phyloP scores from a whole-genome alignment of 495 filamentous ascomycete genomes.

The Mytilinidion resinicola region DNA sequence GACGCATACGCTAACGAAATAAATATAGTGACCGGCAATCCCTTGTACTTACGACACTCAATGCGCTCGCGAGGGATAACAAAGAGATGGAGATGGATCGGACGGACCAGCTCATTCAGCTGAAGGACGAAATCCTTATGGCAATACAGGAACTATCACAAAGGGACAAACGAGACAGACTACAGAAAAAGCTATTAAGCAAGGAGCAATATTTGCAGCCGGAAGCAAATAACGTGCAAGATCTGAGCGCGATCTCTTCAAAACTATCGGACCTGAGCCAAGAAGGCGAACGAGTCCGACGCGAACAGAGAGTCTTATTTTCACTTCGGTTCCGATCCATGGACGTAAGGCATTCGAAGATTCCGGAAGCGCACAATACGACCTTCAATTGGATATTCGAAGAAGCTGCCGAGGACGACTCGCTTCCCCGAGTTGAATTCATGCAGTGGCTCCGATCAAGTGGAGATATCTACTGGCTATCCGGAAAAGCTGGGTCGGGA shows the following conservation, averaged over 20 bases:
- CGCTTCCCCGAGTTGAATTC: constrained; percentile 28
- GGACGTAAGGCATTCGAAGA: constrained; percentile 4
- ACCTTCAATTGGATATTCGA: constrained; percentile 35
- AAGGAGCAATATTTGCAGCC: not conserved
- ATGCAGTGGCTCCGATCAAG: constrained; percentile 30
- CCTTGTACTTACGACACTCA: not conserved
- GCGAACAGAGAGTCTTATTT: constrained; percentile 9
- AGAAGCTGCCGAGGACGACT: not conserved
- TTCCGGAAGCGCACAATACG: constrained; percentile 18
- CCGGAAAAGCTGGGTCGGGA: constrained; percentile 40
- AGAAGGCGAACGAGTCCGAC: no score
- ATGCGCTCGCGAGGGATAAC: not conserved
- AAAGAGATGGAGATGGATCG: not conserved
- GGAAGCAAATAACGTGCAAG: not conserved
- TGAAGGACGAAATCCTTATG: not conserved
- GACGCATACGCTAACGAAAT: not conserved
- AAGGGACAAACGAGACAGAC: no score
- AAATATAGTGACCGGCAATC: not conserved
- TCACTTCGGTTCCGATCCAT: constrained; percentile 27
- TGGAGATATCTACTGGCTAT: constrained; percentile 35
- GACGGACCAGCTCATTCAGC: not conserved
- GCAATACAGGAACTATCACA: not conserved
- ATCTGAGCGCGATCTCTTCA: not conserved
- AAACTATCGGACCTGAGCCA: not conserved
- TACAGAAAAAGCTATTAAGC: no score